Conservation (phyloP, 495 filamentous ascomycete genomes). For the Lindgomyces ingoldianus region DNA sequence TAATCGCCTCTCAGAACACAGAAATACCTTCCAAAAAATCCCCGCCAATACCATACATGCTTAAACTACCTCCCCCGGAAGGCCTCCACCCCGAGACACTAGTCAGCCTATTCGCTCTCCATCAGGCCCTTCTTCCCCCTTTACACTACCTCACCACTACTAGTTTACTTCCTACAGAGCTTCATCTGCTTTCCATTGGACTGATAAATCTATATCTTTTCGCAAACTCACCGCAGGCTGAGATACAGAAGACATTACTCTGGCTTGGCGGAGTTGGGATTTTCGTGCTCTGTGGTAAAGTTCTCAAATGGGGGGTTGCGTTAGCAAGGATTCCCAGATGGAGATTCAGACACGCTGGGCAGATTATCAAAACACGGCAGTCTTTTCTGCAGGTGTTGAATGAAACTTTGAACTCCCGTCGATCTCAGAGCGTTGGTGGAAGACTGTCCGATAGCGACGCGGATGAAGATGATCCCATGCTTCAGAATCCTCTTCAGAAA, state of each 20-base stretch:
- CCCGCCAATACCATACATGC: constrained; percentile 37
- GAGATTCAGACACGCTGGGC: constrained; percentile 70
- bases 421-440: constrained; percentile 37
- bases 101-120: constrained; percentile 76
- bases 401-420: constrained; percentile 33
- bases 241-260: constrained; percentile 77
- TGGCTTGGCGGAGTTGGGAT: constrained; percentile 85
- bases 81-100: constrained; percentile 61
- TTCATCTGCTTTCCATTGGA: constrained; percentile 79
- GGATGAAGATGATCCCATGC: constrained; percentile 41
- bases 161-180: constrained; percentile 79
- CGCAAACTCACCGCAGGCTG: constrained; percentile 76
- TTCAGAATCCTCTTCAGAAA: constrained; percentile 20
- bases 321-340: constrained; percentile 87
- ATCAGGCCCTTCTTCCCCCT: constrained; percentile 74
- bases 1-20: constrained; percentile 55
- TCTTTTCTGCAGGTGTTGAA: constrained; percentile 56
- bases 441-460: constrained; percentile 54
- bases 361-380: constrained; percentile 50
- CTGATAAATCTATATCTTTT: constrained; percentile 82
- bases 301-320: constrained; percentile 83
- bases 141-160: constrained; percentile 81
- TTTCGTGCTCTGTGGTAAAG: constrained; percentile 68
- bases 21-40: constrained; percentile 34
- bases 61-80: constrained; percentile 30